These are phyloP conservation scores for Auricularia heimuer DNA, from an alignment of 768 basidiomycete species.

Conservation along the genomic window DNA sequence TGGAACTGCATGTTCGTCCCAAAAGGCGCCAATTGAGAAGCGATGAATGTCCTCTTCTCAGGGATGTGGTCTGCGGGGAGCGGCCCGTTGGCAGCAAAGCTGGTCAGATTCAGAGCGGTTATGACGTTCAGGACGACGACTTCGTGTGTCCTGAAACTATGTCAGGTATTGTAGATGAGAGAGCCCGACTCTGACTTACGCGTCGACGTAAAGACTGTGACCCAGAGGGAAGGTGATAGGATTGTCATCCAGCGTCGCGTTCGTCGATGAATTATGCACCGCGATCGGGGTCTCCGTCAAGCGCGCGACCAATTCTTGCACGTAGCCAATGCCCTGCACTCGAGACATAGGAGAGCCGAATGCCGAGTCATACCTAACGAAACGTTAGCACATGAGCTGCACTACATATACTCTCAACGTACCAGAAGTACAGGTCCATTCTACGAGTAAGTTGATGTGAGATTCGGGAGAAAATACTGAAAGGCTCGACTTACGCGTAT, in stretches of 20 bases:
- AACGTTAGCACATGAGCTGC: not conserved
- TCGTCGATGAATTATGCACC: constrained; percentile 72
- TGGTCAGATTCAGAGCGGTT: constrained; percentile 76
- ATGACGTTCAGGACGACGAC: constrained; percentile 84
- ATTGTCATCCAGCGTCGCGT: constrained; percentile 67
- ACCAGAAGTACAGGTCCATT: constrained; percentile 59
- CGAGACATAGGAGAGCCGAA: constrained; percentile 77
- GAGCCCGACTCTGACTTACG: constrained; percentile 15
- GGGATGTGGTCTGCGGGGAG: constrained; percentile 68
- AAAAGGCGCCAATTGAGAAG: constrained; percentile 28
- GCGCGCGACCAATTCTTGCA: constrained; percentile 77
- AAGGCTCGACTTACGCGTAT: constrained; percentile 49
- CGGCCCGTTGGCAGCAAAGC: constrained; percentile 61
- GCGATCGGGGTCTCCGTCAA: constrained; percentile 66
- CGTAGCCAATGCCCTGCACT: constrained; percentile 66
- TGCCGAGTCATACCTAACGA: constrained; percentile 49
- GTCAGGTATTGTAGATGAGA: not conserved
- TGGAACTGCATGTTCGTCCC: constrained; percentile 56
- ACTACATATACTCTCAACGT: not conserved
- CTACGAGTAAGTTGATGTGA: constrained; percentile 22
- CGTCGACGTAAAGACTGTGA: constrained; percentile 75
- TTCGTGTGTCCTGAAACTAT: constrained; percentile 51
- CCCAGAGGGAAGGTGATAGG: constrained; percentile 59
- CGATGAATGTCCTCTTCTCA: constrained; percentile 23
- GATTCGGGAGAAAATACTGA: not conserved